phyloP scores from a whole-genome alignment of 805 yeast species.

The Candida broadrunensis region DNA sequence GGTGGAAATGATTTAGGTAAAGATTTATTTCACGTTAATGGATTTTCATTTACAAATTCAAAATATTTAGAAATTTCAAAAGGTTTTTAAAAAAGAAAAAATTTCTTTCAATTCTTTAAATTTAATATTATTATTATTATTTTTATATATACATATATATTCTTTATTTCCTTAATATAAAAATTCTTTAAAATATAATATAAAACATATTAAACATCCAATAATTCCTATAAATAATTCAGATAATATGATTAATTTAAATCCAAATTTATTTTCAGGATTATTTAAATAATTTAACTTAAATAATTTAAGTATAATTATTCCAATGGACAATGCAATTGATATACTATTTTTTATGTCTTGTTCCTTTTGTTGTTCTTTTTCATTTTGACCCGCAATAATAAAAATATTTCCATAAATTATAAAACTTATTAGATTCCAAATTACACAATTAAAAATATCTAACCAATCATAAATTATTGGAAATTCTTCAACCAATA shows the following conservation, averaged over 20 bases:
- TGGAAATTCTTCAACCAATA: slow-evolving; percentile 13
- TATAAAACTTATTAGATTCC: slow-evolving; percentile 9
- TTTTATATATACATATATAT: background rate
- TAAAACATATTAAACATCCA: background rate
- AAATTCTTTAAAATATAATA: background rate
- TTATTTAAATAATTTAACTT: slow-evolving; percentile 17
- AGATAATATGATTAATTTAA: background rate
- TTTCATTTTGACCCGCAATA: slow-evolving; percentile 3
- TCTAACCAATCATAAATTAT: slow-evolving; percentile 7
- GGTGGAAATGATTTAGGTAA: slow-evolving; percentile 13
- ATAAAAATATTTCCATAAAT: slow-evolving; percentile 3
- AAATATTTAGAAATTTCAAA: slow-evolving; percentile 20
- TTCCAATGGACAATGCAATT: background rate
- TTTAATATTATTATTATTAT: background rate
- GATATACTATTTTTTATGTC: background rate
- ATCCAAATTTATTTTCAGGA: background rate
- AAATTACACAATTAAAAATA: slow-evolving; percentile 13
- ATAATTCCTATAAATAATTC: background rate
- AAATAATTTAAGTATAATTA: slow-evolving; percentile 14
- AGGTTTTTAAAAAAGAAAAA: background rate
- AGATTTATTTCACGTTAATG: slow-evolving; percentile 39
- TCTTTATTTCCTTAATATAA: background rate
- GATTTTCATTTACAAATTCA: slow-evolving; percentile 41
- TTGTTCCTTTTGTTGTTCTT: too few species aligned
- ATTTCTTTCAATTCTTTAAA: background rate